Evolutionary conservation across 345 rosid species (phyloP), one percentile per base, ranked within the genome.

Genomic region (Iberis pinnata): DNA sequence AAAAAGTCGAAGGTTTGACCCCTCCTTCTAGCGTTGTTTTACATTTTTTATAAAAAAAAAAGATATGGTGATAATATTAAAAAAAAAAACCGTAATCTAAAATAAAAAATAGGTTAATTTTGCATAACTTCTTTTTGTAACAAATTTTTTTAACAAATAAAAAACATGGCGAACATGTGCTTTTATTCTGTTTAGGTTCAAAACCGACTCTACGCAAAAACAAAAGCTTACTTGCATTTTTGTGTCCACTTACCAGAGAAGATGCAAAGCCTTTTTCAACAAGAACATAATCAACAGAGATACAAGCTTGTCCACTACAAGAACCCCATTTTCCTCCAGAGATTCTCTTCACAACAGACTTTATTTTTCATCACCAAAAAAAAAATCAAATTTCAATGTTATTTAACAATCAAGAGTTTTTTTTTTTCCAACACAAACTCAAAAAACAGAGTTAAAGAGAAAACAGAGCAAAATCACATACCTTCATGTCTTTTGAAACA

Each of bases 251-350:
- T 81, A 89, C 97, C 88, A 84, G 55, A 65, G 61, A 24, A 25
- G 76, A 18, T 3, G 81, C 80, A 20, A 50, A 74, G 56, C 70
- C 68, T 54, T 76, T 64, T 68, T 86, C 92, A n/a, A 84, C 73
- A 37, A 90, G 79, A 49, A 84, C 18, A 53, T 87, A 90, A 68
- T 87, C 98, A 18, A 78, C 60, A 1, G 80, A 60, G 6, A 90
- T 73, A 56, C 98, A 90, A 41, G 88, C 84, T 73, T 90, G 98
- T 18, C 98, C 98, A 29, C 56, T 32, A 75, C 87, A 79, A 8
- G 81, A 69, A 3, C 84, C 95, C 95, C 95, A 90, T 48, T 90
- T 87, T n/a, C 78, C 98, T 36, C 82, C 89, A 3, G 70, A 63
- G n/a, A 90, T 77, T 69, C 96, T 78, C 61, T 78, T 81, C 37